Evolutionary conservation across 805 yeast species (phyloP), one percentile per base, ranked within the genome.

Genomic region (Metschnikowia matae): DNA sequence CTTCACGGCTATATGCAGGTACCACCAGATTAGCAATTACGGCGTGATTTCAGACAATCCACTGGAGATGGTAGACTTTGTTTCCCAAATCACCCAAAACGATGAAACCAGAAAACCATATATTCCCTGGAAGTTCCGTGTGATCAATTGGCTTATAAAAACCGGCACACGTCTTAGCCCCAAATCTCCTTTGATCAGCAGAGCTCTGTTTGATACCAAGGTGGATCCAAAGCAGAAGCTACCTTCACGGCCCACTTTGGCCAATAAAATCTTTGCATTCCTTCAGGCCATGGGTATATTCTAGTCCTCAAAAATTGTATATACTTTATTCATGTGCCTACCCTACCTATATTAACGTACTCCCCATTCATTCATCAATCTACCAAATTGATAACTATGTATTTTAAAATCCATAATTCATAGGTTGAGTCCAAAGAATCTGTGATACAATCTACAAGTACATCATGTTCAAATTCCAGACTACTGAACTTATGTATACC

Each of bases 41-140:
- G 78, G 75, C 0, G 54, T 73, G 10, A 65, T 73, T 36, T 50
- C 67, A 5, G 78, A 73, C 49, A 51, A 50, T 29, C 77, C 78
- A 0, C 74, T 66, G 34, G 31, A 42, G 34, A 31, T 35, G 42
- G 13, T 17, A 21, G 15, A n/a, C 10, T 21, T 20, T 37, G 21
- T 35, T n/a, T 42, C 42, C 4, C 20, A 37, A 17, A 21, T n/a
- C 14, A 32, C 18, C n/a, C 1, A 29, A 15, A 32, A 13, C n/a
- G 23, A 6, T 14, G 26, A 11, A 2, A 14, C 31, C 11, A 26
- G 17, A 10, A 29, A 23, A 20, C 43, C 32, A 6, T 14, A 13
- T 8, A 35, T 51, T 35, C 52, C 54, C 31, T 32, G 41, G 46
- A 39, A 32, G 40, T 44, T 51, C 26, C 32, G 33, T 14, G 18